Percentiles rank a stretch among this genome's conserved stretches.
Evolutionary conservation across 495 filamentous ascomycete species (phyloP).

Genomic region (Aspergillus coremiiformis): DNA sequence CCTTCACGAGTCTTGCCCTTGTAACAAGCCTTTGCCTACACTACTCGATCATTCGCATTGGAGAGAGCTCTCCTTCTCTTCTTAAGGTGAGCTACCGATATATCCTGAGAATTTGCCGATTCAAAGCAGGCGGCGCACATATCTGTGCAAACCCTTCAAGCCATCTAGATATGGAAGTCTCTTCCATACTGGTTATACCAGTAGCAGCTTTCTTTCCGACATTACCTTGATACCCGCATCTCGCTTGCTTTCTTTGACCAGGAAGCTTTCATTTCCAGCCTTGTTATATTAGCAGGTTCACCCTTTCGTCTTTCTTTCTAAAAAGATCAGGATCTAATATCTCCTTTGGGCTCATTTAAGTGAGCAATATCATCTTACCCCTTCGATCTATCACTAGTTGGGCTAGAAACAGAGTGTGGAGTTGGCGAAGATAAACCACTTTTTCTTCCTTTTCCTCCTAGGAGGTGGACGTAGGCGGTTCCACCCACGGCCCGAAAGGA

Average conservation of each 20-base stretch:
- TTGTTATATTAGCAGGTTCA: conserved; percentile 1
- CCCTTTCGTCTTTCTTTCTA: conserved; percentile 4
- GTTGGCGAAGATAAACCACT: conserved; percentile 7
- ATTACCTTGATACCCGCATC: conserved; percentile 5
- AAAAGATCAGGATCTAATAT: conserved; percentile 1
- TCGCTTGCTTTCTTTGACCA: conserved; percentile 2
- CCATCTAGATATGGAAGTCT: not conserved
- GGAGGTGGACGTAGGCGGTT: conserved; percentile 7
- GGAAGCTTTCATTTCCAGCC: not conserved
- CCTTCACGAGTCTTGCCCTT: conserved; percentile 40
- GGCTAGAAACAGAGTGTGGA: conserved; percentile 13
- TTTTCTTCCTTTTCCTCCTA: not conserved
- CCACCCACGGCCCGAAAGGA: conserved; percentile 5
- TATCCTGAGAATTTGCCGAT: not conserved
- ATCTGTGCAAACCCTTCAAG: not conserved
- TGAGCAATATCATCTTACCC: conserved; percentile 5
- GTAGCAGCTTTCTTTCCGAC: not conserved
- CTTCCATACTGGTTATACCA: not conserved
- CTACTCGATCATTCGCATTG: not conserved
- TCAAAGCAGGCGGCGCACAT: conserved; percentile 3
- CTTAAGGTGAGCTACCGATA: conserved; percentile 30
- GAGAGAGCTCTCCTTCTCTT: conserved; percentile 1
- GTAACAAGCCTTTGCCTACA: conserved; percentile 26
- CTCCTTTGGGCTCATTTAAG: conserved; percentile 1
- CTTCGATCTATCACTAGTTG: conserved; percentile 13